Evolutionary conservation across 192 early-diverging fungal species (phyloP), one percentile per base, ranked within the genome.

Genomic region (Neocallimastix lanati): DNA sequence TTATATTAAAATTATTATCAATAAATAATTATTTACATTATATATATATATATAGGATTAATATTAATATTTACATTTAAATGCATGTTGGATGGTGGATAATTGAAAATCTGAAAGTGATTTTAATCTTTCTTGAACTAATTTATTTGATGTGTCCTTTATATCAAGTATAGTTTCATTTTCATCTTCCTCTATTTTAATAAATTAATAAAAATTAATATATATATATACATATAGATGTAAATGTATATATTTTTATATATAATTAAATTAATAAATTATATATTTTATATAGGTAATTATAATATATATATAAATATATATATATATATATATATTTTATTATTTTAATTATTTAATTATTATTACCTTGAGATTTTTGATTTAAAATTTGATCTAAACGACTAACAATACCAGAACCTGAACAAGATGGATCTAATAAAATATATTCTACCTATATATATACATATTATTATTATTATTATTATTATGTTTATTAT

Each of bases 351-450:
- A 35, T 84, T 79, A n/a, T n/a, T n/a, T n/a, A n/a, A n/a, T n/a
- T n/a, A n/a, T 4, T 85, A 81, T n/a, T 79, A 81, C 29, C 83
- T 83, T 50, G 83, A 84, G 28, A 82, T 85, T 18, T 83, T 82
- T 13, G 86, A 81, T 16, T 93, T 0, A 96, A 87, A 12, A 97
- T 85, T 78, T 92, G 88, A 81, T 99, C 97, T 82, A 96, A 83
- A 40, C 97, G 87, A 77, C 91, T 91, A 78, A 96, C 91, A 35
- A 99, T 98, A 0, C 97, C 97, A 15, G 94, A 96, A 12, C 97
- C 97, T 15, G 94, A 96, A 83, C 97, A 99, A 15, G 93, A 94
- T 18, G 97, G 97, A 86, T 99, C 97, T 40, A 99, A 83, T 35
- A 99, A 85, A 76, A 96, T 93, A 85, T 94, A 94, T 79, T 94